phyloP scores from a whole-genome alignment of 768 basidiomycete species.

The Hemileccinum impolitum region DNA sequence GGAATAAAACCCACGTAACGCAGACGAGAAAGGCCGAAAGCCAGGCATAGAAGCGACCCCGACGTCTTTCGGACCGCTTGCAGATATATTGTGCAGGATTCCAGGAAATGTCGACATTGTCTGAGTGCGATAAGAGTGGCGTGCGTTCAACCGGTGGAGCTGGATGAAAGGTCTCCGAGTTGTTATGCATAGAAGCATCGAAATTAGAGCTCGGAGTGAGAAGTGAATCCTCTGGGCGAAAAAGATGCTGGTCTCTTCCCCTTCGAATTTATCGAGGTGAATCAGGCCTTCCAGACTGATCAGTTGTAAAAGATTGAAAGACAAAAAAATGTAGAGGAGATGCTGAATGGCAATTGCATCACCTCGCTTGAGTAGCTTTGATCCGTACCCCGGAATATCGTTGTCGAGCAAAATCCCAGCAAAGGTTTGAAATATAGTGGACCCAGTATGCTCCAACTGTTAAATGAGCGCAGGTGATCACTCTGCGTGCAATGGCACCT shows the following conservation, averaged over 20 bases:
- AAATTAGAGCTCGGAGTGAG: background rate
- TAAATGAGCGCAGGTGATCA: background rate
- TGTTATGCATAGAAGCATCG: background rate
- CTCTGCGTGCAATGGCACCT: background rate
- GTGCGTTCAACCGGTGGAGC: conserved; percentile 7
- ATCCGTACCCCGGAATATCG: background rate
- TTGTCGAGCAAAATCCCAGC: conserved; percentile 67
- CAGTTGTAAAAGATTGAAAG: conserved; percentile 56
- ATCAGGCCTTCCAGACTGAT: conserved; percentile 48
- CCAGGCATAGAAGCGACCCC: conserved; percentile 51
- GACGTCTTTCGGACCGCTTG: conserved; percentile 35
- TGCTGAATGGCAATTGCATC: conserved; percentile 41
- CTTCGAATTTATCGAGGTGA: conserved; percentile 44
- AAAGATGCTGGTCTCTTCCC: conserved; percentile 13
- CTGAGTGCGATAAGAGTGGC: conserved; percentile 11
- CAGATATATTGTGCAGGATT: conserved; percentile 13
- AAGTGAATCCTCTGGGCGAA: conserved; percentile 14
- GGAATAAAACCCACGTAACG: conserved; percentile 60
- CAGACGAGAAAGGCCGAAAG: conserved; percentile 43
- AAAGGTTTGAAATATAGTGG: conserved; percentile 68
- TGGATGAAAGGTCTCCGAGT: background rate
- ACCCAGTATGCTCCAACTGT: conserved; percentile 73
- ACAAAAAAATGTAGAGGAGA: conserved; percentile 55
- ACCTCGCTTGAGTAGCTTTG: conserved; percentile 24
- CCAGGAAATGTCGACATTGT: background rate